A percentile compares a stretch with the other conserved stretches of the same genome.
Evolutionary conservation across 2,329 filamentous ascomycete genomes (phyloP).

Genomic region (Aspergillus latus): DNA sequence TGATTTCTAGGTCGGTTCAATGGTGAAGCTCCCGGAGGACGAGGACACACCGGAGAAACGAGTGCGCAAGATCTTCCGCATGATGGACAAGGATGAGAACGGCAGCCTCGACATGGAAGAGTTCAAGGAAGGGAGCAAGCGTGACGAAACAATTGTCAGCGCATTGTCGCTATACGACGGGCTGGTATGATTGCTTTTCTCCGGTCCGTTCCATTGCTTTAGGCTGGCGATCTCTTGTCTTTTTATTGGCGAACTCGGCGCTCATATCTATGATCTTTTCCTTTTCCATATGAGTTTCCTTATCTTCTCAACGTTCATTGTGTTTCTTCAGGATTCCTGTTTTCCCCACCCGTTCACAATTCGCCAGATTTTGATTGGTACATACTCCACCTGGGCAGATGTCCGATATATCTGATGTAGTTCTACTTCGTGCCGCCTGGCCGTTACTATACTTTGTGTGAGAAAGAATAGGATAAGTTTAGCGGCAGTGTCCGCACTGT

Average conservation of each 20-base stretch:
- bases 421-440: not conserved
- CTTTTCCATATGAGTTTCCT: slow-evolving; percentile 1
- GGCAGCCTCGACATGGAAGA: slow-evolving; percentile 95
- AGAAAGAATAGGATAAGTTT: slow-evolving; percentile 1
- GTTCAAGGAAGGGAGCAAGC: slow-evolving; percentile 98
- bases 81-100: slow-evolving; percentile 99
- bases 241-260: slow-evolving; percentile 19
- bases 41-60: slow-evolving; percentile 99
- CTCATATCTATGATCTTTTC: slow-evolving; percentile 9
- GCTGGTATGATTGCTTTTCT: slow-evolving; percentile 62
- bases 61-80: slow-evolving; percentile 95
- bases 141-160: slow-evolving; percentile 97
- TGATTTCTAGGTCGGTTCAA: slow-evolving; percentile 76
- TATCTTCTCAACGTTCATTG: slow-evolving; percentile 9
- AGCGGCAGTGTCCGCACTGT: not conserved
- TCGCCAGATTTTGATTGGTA: slow-evolving; percentile 10
- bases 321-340: slow-evolving; percentile 20
- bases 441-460: not conserved
- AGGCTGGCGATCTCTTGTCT: slow-evolving; percentile 8
- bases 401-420: slow-evolving; percentile 10
- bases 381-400: slow-evolving; percentile 1
- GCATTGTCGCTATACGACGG: slow-evolving; percentile 95
- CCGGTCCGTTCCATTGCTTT: slow-evolving; percentile 5
- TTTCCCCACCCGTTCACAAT: slow-evolving; percentile 8
- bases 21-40: slow-evolving; percentile 98